Conservation (phyloP, 306 rosid genomes). For the Sechiopsis laciniata region DNA sequence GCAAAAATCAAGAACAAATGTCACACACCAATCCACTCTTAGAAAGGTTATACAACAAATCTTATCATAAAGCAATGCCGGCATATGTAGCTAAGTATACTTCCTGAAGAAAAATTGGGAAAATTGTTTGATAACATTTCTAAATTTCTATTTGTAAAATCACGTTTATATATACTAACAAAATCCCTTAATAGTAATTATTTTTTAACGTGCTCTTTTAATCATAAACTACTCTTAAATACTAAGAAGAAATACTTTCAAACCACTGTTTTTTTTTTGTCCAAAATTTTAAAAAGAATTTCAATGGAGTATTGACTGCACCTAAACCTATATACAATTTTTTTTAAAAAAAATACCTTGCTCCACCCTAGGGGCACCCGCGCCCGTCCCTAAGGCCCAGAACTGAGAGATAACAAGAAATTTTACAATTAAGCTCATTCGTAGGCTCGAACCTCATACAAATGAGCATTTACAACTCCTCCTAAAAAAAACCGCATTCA, state of each 20-base stretch:
- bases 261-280: neutral
- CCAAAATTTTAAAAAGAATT: neutral
- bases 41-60: neutral
- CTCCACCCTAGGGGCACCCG: too few relatives aligned
- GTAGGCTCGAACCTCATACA: too few relatives aligned
- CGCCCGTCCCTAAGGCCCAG: too few relatives aligned
- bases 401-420: too few relatives aligned
- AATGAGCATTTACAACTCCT: too few relatives aligned
- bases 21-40: neutral
- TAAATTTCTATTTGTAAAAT: neutral
- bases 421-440: too few relatives aligned
- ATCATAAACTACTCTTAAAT: neutral
- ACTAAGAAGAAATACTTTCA: neutral
- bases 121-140: neutral
- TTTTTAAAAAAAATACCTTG: too few relatives aligned
- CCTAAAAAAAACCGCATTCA: too few relatives aligned
- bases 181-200: neutral
- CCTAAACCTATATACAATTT: too few relatives aligned
- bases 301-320: neutral
- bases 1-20: slow-evolving; percentile 9
- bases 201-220: too few relatives aligned
- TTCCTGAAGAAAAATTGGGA: neutral
- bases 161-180: neutral
- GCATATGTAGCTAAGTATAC: neutral
- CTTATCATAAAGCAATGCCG: neutral